Base-by-base conservation (phyloP, 2,329 filamentous ascomycete species). In the Colletotrichum scovillei region DNA sequence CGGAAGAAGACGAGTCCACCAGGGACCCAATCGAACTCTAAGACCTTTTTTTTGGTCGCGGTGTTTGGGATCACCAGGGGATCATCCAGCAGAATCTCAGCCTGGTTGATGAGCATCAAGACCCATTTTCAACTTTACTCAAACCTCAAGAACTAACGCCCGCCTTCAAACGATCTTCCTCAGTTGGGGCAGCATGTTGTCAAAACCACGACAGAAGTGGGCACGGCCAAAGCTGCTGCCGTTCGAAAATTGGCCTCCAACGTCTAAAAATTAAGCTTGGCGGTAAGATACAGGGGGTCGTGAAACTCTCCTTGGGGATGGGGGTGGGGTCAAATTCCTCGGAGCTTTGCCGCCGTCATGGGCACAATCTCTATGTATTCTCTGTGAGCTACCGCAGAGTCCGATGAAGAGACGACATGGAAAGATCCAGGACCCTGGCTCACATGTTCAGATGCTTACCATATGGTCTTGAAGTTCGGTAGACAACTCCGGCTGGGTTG, bases 181-280 rank as follows among this genome's bases (percentile, higher is more conserved):
- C n/a, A 0, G 30, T 32, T 32, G 30, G 3, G 30, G 8, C 3
- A 42, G 7, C 19, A 26, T n/a, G 56, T 26, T 32, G 5, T 49
- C 19, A 24, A 14, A 26, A 19, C 26, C 60, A 56, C 60, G 60
- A 62, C 67, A 56, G 28, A 57, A 42, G 70, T 72, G 66, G 59
- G 55, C 70, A 65, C 70, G 66, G 66, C 49, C 65, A 24, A n/a
- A 59, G 53, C 53, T 55, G 55, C 12, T 62, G 55, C 70, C 67
- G 71, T 65, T 65, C 32, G 55, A 70, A 32, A 35, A 32, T 71
- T 65, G 26, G 30, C 55, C 55, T 56, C 38, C 67, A 35, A 32
- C 62, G 71, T 73, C 67, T 66, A 67, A 58, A 73, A 49, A 46
- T 62, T 73, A 73, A 71, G 67, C 71, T 73, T 71, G 71, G 71